phyloP scores from a whole-genome alignment of 345 rosid species.

The Populus pruinosa region DNA sequence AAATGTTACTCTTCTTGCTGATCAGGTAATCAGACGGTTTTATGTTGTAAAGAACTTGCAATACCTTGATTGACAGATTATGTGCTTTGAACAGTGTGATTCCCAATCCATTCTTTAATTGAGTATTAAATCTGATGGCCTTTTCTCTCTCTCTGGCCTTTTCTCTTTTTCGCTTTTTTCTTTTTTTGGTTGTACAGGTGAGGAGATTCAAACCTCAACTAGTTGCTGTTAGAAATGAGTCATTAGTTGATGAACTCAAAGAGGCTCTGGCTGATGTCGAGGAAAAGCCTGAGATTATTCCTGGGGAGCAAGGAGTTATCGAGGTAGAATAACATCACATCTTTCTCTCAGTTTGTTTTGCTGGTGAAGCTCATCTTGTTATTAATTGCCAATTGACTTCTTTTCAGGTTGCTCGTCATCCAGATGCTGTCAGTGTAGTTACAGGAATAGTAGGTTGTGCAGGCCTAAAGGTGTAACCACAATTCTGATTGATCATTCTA shows the following conservation, averaged over 20 bases:
- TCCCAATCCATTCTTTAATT: neutral
- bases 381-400: slow-evolving; percentile 15
- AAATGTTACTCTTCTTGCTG: slow-evolving; percentile 86
- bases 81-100: neutral
- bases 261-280: slow-evolving; percentile 82
- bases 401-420: slow-evolving; percentile 87
- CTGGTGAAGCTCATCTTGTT: slow-evolving; percentile 1
- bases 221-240: slow-evolving; percentile 77
- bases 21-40: slow-evolving; percentile 54
- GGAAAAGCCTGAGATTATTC: slow-evolving; percentile 82
- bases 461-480: slow-evolving; percentile 64
- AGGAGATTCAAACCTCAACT: slow-evolving; percentile 79
- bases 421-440: slow-evolving; percentile 84
- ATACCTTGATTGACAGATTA: neutral
- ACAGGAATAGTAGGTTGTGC: slow-evolving; percentile 99
- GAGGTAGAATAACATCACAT: slow-evolving; percentile 49
- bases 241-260: slow-evolving; percentile 64
- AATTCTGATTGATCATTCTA: neutral
- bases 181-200: slow-evolving; percentile 46
- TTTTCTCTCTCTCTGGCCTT: neutral
- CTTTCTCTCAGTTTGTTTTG: slow-evolving; percentile 5
- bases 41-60: slow-evolving; percentile 3
- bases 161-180: slow-evolving; percentile 6
- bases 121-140: neutral
- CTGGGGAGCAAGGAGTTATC: slow-evolving; percentile 86